phyloP scores from a whole-genome alignment of 2,329 filamentous ascomycete genomes.

The Cladosporium sp. region DNA sequence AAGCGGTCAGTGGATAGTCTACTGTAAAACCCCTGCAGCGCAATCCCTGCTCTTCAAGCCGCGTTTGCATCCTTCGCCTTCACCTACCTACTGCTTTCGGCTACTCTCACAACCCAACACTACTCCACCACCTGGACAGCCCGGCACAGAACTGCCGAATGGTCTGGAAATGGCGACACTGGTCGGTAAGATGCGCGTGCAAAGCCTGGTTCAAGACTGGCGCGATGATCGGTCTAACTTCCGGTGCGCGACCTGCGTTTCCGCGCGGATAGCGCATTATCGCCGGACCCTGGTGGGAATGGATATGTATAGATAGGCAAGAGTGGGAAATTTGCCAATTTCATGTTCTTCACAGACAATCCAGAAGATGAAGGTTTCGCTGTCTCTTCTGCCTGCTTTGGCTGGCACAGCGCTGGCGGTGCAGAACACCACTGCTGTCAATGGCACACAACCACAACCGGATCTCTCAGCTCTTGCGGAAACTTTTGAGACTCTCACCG shows the following conservation, averaged over 20 bases:
- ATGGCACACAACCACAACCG: neutral
- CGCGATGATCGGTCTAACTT: neutral
- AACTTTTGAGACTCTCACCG: neutral
- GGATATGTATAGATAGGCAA: neutral
- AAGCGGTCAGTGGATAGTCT: neutral
- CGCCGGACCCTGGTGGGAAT: neutral
- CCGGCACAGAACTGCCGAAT: neutral
- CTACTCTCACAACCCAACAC: neutral
- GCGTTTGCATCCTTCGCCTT: neutral
- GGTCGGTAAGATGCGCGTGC: neutral
- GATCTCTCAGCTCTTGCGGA: neutral
- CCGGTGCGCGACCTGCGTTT: neutral
- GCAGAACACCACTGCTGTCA: neutral
- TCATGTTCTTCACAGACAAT: neutral
- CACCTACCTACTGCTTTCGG: neutral
- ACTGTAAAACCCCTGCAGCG: neutral
- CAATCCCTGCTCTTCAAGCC: neutral
- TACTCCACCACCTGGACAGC: neutral
- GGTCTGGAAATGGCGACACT: neutral
- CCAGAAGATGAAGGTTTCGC: slow-evolving; percentile 3
- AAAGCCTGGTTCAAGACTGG: neutral
- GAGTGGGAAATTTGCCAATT: neutral
- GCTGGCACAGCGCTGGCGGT: neutral
- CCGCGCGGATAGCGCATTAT: neutral
- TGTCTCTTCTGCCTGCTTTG: neutral